Evolutionary conservation across 2,329 filamentous ascomycete genomes (phyloP), one percentile per base, ranked within the genome.

Genomic region (Aspergillus latus): DNA sequence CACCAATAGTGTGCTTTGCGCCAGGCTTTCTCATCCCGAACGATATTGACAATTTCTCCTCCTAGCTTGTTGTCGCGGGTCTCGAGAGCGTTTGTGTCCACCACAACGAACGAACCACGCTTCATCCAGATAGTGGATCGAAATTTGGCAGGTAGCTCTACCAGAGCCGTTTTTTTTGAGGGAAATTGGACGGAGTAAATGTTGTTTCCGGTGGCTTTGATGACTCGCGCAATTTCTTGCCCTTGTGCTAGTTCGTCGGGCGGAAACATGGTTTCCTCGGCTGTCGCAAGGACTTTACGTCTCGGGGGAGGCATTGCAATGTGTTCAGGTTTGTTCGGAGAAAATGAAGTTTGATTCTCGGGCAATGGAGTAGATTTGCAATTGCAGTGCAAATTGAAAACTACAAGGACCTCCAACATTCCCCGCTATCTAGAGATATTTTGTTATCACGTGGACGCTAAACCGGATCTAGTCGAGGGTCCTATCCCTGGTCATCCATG

Each of bases 61-160:
- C 84, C 82, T 10, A 96, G 83, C 72, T 91, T 92, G 66, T 91
- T 91, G 44, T 88, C 87, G 50, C 86, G 77, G 26, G 82, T 84
- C 29, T 86, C 84, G 37, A 87, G 79, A 1, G 83, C 79, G 30
- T 81, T 80, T 26, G 84, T 88, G 63, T 97, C 89, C 11, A 96
- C 82, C 9, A 97, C 76, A 30, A 97, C 92, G 72, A 88, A 97
- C 0, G 91, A 90, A 29, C 92, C 89, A 15, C 91, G 86, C 74
- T 89, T 92, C 72, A 97, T 89, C 90, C 91, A 97, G 61, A 97
- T 90, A 2, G 90, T 94, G 62, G 90, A 94, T 59, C 93, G 89
- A 71, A 97, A 97, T 39, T 87, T 86, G 28, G 90, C 80, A 8
- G 90, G 88, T 16, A 99, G 84, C 78, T 97, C 92, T 21, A 92